Conservation (phyloP, 2,329 filamentous ascomycete genomes). For the Chalara sp. region DNA sequence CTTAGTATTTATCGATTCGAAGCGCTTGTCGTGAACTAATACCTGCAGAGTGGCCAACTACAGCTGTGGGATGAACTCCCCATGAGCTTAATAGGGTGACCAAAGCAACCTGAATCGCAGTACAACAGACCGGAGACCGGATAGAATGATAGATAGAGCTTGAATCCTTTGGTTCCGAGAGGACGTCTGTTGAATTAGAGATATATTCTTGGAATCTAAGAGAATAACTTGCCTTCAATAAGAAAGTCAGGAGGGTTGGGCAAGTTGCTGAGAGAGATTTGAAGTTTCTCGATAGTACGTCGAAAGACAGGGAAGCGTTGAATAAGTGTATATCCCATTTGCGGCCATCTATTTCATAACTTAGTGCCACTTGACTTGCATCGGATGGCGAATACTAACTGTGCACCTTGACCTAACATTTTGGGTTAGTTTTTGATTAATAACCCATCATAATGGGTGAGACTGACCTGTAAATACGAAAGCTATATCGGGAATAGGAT, state of each 20-base stretch:
- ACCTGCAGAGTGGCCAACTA: conserved; percentile 39
- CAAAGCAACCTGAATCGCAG: conserved; percentile 39
- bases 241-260: neutral
- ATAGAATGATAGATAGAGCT: neutral
- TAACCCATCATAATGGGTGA: neutral
- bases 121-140: conserved; percentile 22
- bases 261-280: neutral
- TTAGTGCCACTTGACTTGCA: too few relatives aligned
- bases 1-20: neutral
- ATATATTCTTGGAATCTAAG: neutral
- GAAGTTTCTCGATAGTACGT: neutral
- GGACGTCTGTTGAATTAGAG: neutral
- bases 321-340: neutral
- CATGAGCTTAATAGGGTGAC: conserved; percentile 35
- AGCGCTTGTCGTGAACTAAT: neutral
- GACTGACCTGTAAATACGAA: neutral
- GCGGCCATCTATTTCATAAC: neutral
- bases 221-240: neutral
- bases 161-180: neutral
- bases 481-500: neutral
- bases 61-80: conserved; percentile 30
- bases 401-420: neutral
- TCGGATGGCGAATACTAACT: neutral
- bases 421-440: neutral
- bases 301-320: neutral